phyloP scores from a whole-genome alignment of 75 land plant species.

The Cunninghamia lanceolata region DNA sequence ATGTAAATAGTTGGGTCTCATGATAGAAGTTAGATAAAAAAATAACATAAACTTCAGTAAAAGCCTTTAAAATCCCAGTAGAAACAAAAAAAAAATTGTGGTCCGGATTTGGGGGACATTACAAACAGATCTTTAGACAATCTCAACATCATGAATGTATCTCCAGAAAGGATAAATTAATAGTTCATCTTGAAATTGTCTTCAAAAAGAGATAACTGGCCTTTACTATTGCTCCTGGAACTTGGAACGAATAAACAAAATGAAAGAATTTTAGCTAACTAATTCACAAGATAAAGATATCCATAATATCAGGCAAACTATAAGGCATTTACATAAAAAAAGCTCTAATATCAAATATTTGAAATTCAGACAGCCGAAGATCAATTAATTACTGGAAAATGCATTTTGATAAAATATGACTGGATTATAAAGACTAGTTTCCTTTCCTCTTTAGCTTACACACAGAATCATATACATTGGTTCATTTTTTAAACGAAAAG shows the following conservation, averaged over 20 bases:
- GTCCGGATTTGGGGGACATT: no score
- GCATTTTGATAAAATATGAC: not conserved
- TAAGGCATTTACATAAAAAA: not conserved
- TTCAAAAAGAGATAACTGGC: not conserved
- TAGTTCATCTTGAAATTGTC: not conserved
- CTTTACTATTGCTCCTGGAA: not conserved
- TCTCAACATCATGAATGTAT: not conserved
- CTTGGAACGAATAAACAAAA: not conserved
- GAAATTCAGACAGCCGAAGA: not conserved
- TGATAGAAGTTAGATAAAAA: no score
- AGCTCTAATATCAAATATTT: not conserved
- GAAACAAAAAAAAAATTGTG: no score
- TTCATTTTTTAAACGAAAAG: not conserved
- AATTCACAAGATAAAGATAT: not conserved
- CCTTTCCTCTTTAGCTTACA: not conserved
- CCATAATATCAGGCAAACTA: not conserved
- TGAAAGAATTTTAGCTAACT: not conserved
- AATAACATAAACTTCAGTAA: no score
- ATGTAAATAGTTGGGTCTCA: no score
- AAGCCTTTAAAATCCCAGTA: no score
- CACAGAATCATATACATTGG: not conserved
- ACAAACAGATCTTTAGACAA: not conserved
- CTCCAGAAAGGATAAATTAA: not conserved
- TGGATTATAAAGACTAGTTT: not conserved
- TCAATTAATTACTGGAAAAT: conserved; percentile 2